Base-by-base conservation (phyloP, 2,329 filamentous ascomycete species). In the Apiospora marii region DNA sequence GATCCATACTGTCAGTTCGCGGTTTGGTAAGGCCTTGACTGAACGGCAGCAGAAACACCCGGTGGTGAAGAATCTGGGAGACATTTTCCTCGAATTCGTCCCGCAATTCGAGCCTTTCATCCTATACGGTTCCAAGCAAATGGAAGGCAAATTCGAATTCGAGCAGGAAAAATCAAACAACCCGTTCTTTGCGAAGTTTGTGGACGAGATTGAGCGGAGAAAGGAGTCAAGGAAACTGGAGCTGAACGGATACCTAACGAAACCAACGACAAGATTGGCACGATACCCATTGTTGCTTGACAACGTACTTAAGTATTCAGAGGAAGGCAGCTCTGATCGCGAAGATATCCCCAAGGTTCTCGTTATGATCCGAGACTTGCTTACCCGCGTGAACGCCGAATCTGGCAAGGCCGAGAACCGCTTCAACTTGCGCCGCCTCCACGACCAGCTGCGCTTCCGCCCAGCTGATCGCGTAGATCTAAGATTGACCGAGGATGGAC, bases 151-250 rank as follows among this genome's bases (percentile, higher is more conserved):
- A 82, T 98, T 96, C 79, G 96, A 98, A 80, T 99, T 98, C 81
- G 96, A 99, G 83, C 96, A 96, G 79, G 96, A 99, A 84, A 94
- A 96, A 77, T 92, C 93, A 22, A 89, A 91, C 72, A 99, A 99
- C 78, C 89, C 92, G 1, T 90, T 90, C 53, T 99, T 99, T 81
- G 87, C 92, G 70, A 94, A 93, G 79, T 98, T 98, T 77, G 96
- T 98, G 37, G 96, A 99, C 76, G 95, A 98, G 82, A 97, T 97
- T 7, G 96, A 99, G 83, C 89, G 96, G 73, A 90, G 97, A 77
- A 98, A 98, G 82, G 96, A 99, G 82, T 98, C 96, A 7, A 91
- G 96, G 75, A 99, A 99, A 84, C 87, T 99, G 67, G 96, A 99
- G 83, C 87, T 99, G 73, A 99, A 99, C 82, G 96, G 96, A 77